Percentiles rank a stretch among this genome's conserved stretches.
These are phyloP conservation scores for Cymodocea nodosa DNA, from an alignment of 116 monocot species.

Conservation along the genomic window DNA sequence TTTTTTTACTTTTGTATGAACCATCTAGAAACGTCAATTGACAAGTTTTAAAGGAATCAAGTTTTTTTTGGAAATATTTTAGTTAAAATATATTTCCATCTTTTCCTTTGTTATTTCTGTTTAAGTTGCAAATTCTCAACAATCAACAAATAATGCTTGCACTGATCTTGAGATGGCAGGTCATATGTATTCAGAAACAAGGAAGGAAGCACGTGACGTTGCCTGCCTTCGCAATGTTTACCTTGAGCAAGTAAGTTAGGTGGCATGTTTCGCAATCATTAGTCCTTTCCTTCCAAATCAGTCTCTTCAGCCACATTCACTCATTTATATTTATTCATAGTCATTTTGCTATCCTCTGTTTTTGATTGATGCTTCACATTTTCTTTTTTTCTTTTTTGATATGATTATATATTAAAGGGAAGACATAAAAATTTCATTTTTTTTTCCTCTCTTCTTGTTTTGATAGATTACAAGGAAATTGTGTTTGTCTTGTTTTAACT, in stretches of 20 bases:
- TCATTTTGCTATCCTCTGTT: background rate
- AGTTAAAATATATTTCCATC: too few species aligned
- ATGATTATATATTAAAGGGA: background rate
- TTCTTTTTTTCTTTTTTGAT: background rate
- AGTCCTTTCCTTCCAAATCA: background rate
- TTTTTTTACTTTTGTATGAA: too few species aligned
- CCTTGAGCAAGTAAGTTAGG: slow-evolving; percentile 60
- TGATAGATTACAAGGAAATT: background rate
- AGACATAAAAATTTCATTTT: background rate
- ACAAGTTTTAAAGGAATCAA: too few species aligned
- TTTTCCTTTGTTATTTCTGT: too few species aligned
- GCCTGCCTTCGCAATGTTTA: slow-evolving; percentile 57
- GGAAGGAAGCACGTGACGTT: slow-evolving; percentile 68
- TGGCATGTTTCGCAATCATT: background rate
- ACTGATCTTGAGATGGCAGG: slow-evolving; percentile 27
- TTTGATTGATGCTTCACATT: background rate
- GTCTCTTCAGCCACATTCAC: background rate
- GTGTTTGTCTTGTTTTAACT: background rate
- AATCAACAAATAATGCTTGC: background rate
- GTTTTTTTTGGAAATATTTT: too few species aligned
- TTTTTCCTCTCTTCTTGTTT: background rate
- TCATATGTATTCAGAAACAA: slow-evolving; percentile 48
- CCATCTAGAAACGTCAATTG: too few species aligned
- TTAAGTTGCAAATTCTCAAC: too few species aligned
- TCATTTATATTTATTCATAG: too few species aligned